Percentiles rank a stretch among this genome's conserved stretches.
Conservation (phyloP, 1,284 basidiomycete genomes). For the Irpex sp. region DNA sequence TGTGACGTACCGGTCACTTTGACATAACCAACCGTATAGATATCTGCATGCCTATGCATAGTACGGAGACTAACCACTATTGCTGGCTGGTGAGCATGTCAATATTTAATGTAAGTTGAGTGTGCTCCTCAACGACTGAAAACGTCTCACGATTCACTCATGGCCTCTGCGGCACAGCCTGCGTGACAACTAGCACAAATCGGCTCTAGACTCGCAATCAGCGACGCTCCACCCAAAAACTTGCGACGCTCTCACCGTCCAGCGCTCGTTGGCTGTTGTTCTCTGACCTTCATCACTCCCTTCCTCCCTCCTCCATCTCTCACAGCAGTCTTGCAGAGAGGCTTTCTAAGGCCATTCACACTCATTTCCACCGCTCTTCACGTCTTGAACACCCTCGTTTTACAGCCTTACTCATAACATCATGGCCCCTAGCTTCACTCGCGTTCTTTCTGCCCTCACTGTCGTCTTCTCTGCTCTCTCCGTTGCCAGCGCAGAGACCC, state of each 20-base stretch:
- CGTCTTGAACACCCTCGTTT: conserved; percentile 11
- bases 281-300: conserved; percentile 10
- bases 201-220: not conserved
- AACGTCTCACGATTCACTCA: too few species aligned
- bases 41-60: too few species aligned
- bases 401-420: conserved; percentile 10
- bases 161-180: not conserved
- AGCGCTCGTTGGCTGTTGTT: not conserved
- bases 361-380: not conserved
- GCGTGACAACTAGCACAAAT: not conserved
- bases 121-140: too few species aligned
- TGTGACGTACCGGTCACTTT: too few species aligned
- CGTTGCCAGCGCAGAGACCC: conserved; percentile 29
- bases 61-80: too few species aligned
- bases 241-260: not conserved
- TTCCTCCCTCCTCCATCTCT: not conserved
- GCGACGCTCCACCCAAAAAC: not conserved
- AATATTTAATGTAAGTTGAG: too few species aligned
- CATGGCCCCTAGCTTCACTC: conserved; percentile 30
- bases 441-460: conserved; percentile 20
- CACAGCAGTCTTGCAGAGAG: not conserved
- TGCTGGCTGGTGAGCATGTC: too few species aligned
- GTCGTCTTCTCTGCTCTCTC: conserved; percentile 22
- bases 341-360: conserved; percentile 6
- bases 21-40: too few species aligned